Conservation (phyloP, 805 yeast species). For the Starmerella stigmatis region DNA sequence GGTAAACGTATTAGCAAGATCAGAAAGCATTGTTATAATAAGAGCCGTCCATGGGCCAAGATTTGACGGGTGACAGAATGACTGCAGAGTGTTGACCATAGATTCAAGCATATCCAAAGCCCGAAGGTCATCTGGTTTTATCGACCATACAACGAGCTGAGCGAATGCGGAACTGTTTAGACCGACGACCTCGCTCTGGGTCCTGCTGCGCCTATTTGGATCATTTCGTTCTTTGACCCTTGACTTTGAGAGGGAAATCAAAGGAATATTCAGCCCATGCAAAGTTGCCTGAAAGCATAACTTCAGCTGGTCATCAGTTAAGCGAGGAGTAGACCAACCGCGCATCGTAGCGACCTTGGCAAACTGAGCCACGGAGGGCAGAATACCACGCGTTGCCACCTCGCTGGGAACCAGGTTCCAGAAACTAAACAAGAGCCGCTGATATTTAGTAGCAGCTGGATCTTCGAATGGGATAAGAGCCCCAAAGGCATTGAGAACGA, state of each 20-base stretch:
- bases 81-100: constrained; percentile 57
- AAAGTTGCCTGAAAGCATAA: constrained; percentile 43
- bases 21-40: constrained; percentile 54
- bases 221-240: neutral
- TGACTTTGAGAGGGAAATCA: constrained; percentile 15
- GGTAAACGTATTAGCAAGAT: constrained; percentile 36
- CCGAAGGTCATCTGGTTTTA: constrained; percentile 36
- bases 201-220: neutral
- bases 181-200: neutral
- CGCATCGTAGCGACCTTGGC: neutral
- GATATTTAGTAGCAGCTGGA: neutral
- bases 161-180: constrained; percentile 26
- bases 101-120: constrained; percentile 39
- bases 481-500: constrained; percentile 11
- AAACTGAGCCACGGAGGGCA: constrained; percentile 15
- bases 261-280: constrained; percentile 38
- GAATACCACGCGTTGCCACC: constrained; percentile 9
- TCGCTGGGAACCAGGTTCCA: constrained; percentile 8
- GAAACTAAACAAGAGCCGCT: constrained; percentile 2
- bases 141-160: constrained; percentile 50
- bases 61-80: constrained; percentile 88
- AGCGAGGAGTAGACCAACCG: constrained; percentile 19
- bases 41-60: constrained; percentile 76
- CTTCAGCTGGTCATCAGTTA: constrained; percentile 51
- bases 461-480: constrained; percentile 14